These are phyloP conservation scores for Gossypium arboreum DNA, from an alignment of 345 rosid species.

Conservation along the genomic window DNA sequence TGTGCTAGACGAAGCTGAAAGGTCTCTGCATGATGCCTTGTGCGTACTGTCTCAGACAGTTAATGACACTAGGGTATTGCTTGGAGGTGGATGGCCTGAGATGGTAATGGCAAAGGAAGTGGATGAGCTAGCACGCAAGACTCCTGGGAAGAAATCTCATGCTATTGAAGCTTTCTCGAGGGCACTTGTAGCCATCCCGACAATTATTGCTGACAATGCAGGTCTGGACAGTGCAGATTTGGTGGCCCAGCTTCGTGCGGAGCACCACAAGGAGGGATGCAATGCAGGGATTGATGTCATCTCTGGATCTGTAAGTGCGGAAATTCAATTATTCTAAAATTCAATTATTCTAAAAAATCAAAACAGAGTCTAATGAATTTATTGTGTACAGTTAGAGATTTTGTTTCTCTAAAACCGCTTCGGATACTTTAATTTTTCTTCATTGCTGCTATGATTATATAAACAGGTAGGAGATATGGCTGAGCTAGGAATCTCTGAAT, in stretches of 20 bases:
- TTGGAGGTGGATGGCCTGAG: constrained; percentile 99
- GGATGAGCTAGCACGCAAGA: constrained; percentile 85
- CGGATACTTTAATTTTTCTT: not conserved
- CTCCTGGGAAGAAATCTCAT: constrained; percentile 95
- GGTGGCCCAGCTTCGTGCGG: constrained; percentile 96
- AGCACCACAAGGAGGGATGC: constrained; percentile 80
- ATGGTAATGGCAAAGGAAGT: constrained; percentile 98
- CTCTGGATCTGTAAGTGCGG: constrained; percentile 77
- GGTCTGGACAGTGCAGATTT: constrained; percentile 98
- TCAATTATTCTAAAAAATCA: not conserved
- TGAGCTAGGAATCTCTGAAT: constrained; percentile 76
- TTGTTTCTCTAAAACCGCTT: not conserved
- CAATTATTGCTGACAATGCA: constrained; percentile 92
- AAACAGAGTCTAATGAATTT: not conserved
- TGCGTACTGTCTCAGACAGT: constrained; percentile 96
- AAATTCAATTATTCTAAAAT: not conserved
- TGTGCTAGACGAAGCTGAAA: constrained; percentile 97
- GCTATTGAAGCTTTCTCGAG: constrained; percentile 93
- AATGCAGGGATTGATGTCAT: constrained; percentile 85
- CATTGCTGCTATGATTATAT: not conserved
- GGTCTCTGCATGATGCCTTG: constrained; percentile 94
- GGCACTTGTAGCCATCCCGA: constrained; percentile 81
- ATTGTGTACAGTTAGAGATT: not conserved
- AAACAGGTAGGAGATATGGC: constrained; percentile 87
- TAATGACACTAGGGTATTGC: constrained; percentile 80